Conservation (phyloP, 495 filamentous ascomycete genomes). For the Letharia lupina region DNA sequence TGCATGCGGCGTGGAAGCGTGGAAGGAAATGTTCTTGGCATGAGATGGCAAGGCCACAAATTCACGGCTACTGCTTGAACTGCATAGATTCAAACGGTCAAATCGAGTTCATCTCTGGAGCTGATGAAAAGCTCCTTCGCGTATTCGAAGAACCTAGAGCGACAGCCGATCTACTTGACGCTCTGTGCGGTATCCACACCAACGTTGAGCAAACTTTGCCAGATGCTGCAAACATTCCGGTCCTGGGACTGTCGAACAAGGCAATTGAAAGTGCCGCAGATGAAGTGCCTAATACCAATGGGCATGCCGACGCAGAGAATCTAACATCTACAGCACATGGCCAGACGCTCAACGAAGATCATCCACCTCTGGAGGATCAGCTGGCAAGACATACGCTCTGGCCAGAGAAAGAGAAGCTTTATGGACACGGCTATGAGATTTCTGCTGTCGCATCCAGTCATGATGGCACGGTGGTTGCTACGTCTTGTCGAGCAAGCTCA, state of each 20-base stretch:
- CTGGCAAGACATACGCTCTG: slow-evolving; percentile 85
- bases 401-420: slow-evolving; percentile 94
- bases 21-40: slow-evolving; percentile 62
- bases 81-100: slow-evolving; percentile 69
- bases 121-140: slow-evolving; percentile 92
- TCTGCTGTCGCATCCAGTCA: slow-evolving; percentile 76
- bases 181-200: slow-evolving; percentile 53
- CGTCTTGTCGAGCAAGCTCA: slow-evolving; percentile 88
- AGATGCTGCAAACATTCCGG: slow-evolving; percentile 86
- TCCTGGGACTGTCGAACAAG: slow-evolving; percentile 94
- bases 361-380: slow-evolving; percentile 83
- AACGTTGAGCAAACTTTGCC: slow-evolving; percentile 47
- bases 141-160: slow-evolving; percentile 88
- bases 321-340: slow-evolving; percentile 25
- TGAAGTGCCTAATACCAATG: slow-evolving; percentile 36
- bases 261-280: slow-evolving; percentile 56
- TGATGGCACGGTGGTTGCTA: slow-evolving; percentile 68
- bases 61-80: slow-evolving; percentile 97
- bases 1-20: slow-evolving; percentile 76
- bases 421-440: slow-evolving; percentile 98
- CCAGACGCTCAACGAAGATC: slow-evolving; percentile 38
- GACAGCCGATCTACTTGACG: slow-evolving; percentile 63
- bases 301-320: slow-evolving; percentile 21
- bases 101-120: slow-evolving; percentile 81
- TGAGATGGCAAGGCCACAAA: slow-evolving; percentile 90